A percentile compares a stretch with the other conserved stretches of the same genome.
These are phyloP conservation scores for Kodamaea jinghongensis DNA, from an alignment of 805 yeast genomes.

Conservation along the genomic window DNA sequence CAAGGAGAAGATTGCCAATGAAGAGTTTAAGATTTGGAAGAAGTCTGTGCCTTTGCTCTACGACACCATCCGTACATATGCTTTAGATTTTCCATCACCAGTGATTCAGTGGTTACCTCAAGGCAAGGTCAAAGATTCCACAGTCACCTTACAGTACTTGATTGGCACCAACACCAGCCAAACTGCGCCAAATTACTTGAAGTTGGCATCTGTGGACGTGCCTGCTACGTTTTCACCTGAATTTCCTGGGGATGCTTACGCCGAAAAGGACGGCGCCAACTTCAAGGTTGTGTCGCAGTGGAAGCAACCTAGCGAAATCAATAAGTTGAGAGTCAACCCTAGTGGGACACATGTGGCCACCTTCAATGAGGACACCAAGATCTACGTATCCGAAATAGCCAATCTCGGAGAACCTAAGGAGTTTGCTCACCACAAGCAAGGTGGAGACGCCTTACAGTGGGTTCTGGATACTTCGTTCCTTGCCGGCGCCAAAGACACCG, in stretches of 20 bases:
- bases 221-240: slow-evolving; percentile 51
- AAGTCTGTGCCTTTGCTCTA: slow-evolving; percentile 78
- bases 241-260: slow-evolving; percentile 16
- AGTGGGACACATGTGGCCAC: slow-evolving; percentile 49
- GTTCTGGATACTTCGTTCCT: slow-evolving; percentile 45
- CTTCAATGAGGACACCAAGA: slow-evolving; percentile 51
- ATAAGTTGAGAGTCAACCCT: slow-evolving; percentile 56
- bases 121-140: slow-evolving; percentile 18
- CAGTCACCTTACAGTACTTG: slow-evolving; percentile 37
- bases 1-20: slow-evolving; percentile 64
- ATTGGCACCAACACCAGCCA: slow-evolving; percentile 49
- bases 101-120: slow-evolving; percentile 66
- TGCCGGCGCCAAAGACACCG: slow-evolving; percentile 65
- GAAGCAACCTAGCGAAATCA: slow-evolving; percentile 66
- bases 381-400: slow-evolving; percentile 36
- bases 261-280: slow-evolving; percentile 28
- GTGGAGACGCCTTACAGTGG: slow-evolving; percentile 78
- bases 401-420: slow-evolving; percentile 13
- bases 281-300: slow-evolving; percentile 48
- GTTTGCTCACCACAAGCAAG: slow-evolving; percentile 56
- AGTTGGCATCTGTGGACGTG: slow-evolving; percentile 40
- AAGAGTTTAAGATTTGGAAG: slow-evolving; percentile 79
- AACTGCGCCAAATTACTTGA: slow-evolving; percentile 42
- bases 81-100: slow-evolving; percentile 68
- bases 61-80: slow-evolving; percentile 66